Base-by-base conservation (phyloP, 306 rosid species). In the Senna tora region DNA sequence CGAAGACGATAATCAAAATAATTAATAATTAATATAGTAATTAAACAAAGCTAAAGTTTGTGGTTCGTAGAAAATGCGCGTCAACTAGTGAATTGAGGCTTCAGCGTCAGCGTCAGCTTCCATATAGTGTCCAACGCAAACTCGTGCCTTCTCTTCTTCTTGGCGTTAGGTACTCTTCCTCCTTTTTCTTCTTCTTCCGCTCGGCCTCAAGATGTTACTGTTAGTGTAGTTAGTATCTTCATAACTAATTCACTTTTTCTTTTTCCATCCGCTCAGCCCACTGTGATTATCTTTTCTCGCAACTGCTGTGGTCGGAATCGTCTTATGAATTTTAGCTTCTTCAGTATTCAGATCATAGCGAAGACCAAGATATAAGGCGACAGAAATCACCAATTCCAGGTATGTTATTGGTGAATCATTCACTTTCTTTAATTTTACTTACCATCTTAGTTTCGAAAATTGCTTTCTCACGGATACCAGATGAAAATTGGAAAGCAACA, bases 41-140 rank as follows among this genome's bases (percentile, higher is more conserved):
- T n/a, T n/a, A n/a, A 25, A 25, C 68, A 12, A n/a, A n/a, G n/a
- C n/a, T n/a, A n/a, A n/a, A 10, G 20, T 14, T 33, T 1, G 7
- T 5, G 4, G 51, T 36, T 3, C 13, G 78, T 65, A 65, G 82
- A 78, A 63, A 55, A 34, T 36, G 30, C 4, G 21, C 25, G 81
- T 73, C 70, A 73, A 17, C 50, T 5, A 65, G 49, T 50, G 34
- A 67, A 49, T 47, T 2, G 34, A 32, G 16, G 43, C 20, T 21
- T 41, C 66, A 74, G 54, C 1, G n/a, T 20, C 46, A n/a, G 19
- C 75, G 14, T 50, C 41, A n/a, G n/a, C n/a, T n/a, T n/a, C n/a
- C n/a, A n/a, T 15, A 32, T 1, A 7, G 1, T 50, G 56, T 38
- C 45, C 69, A 47, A n/a, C 45, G 51, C 67, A 47, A 68, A 76